Evolutionary conservation across 208 protist species (phyloP), one percentile per base, ranked within the genome.

Genomic region (Acanthamoeba lenticulata): DNA sequence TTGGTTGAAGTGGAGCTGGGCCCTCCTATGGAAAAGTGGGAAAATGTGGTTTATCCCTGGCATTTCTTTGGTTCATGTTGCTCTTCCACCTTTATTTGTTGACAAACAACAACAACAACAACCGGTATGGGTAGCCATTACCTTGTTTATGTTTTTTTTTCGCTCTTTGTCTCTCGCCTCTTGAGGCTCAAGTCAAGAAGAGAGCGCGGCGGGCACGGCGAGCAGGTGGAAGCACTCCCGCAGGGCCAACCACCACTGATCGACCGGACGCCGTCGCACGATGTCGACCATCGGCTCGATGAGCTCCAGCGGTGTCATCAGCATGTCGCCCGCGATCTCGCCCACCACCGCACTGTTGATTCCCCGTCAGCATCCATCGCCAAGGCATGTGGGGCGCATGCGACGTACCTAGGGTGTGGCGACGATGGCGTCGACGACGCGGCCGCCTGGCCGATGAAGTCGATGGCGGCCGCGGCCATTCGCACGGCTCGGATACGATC

Each of bases 401-500:
- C 36, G 29, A 15, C 27, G 36, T 45, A 79, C 69, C 38, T 79
- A 21, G 32, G 69, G 38, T 42, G 40, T 45, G 72, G 40, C 5
- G 72, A 29, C 0, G 40, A 83, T 9, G 72, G 40, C 42, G 36
- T 83, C 15, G 40, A 19, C 6, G 36, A 24, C 3, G 38, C 24
- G 69, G 69, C 32, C 7, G 11, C 6, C 36, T 21, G 32, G 32
- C 11, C 69, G 40, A 79, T 79, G 69, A 79, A 79, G 19, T 24
- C 40, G 34, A 79, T 79, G 15, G 69, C 69, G 24, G 40, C 38
- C 19, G 69, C 32, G 7, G 69, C 69, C 69, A 79, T 79, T 19
- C 69, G 69, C 36, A 79, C 69, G 38, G 69, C 69, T 24, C 69
- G 77, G 27, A 96, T 93, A 86, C 96, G 94, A 55, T 97, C 96